Percentiles rank a stretch among this genome's conserved stretches.
These are phyloP conservation scores for Hysterangium stoloniferum DNA, from an alignment of 768 basidiomycete species.

Conservation along the genomic window DNA sequence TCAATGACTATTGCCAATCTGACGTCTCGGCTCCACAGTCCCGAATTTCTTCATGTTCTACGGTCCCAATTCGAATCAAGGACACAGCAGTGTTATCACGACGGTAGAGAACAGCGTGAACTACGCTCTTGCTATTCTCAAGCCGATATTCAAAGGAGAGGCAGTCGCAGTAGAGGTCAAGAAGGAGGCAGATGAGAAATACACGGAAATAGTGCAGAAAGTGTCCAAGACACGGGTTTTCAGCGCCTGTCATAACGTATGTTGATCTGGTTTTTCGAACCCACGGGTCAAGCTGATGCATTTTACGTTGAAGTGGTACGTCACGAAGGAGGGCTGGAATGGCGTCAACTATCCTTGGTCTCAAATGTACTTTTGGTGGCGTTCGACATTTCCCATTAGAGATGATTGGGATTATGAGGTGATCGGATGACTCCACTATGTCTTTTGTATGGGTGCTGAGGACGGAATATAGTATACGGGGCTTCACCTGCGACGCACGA, in stretches of 20 bases:
- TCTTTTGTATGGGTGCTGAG: no score
- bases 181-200: constrained; percentile 12
- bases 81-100: constrained; percentile 2
- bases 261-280: neutral
- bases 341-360: constrained; percentile 1
- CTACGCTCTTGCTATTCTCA: constrained; percentile 11
- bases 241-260: neutral
- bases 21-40: neutral
- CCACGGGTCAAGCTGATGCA: neutral
- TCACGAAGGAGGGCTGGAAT: constrained; percentile 4
- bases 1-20: neutral
- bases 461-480: no score
- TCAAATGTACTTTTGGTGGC: constrained; percentile 5
- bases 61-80: constrained; percentile 1
- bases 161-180: constrained; percentile 17
- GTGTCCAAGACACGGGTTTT: constrained; percentile 14
- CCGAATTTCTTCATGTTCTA: constrained; percentile 11
- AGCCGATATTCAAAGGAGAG: constrained; percentile 10
- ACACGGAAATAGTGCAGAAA: constrained; percentile 9
- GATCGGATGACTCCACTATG: no score
- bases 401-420: constrained; percentile 5
- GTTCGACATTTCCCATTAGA: neutral
- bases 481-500: no score
- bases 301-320: neutral
- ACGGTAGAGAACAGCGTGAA: neutral